Percentiles rank a stretch among this genome's conserved stretches.
Evolutionary conservation across 495 filamentous ascomycete species (phyloP).

Genomic region (Penicillium desertorum): DNA sequence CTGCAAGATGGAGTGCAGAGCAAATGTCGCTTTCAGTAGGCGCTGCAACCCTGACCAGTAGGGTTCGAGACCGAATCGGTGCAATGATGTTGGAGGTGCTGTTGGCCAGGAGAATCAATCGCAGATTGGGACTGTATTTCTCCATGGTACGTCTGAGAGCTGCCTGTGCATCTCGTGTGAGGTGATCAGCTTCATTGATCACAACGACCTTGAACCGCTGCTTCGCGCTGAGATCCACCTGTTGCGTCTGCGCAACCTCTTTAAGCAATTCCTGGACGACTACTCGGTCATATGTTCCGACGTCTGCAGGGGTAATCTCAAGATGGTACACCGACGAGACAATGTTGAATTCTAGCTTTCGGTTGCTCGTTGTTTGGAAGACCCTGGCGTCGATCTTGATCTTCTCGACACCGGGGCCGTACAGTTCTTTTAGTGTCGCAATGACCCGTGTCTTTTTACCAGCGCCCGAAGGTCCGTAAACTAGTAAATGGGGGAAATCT

Average conservation of each 20-base stretch:
- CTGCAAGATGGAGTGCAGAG: constrained; percentile 69
- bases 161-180: constrained; percentile 92
- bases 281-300: constrained; percentile 94
- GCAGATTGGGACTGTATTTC: constrained; percentile 94
- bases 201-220: constrained; percentile 98
- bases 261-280: constrained; percentile 95
- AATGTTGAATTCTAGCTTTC: constrained; percentile 98
- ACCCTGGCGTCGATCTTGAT: constrained; percentile 96
- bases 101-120: constrained; percentile 89
- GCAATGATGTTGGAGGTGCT: constrained; percentile 97
- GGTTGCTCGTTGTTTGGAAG: constrained; percentile 92
- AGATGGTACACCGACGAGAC: constrained; percentile 94
- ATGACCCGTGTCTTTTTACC: constrained; percentile 98
- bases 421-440: constrained; percentile 87
- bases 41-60: constrained; percentile 89
- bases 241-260: constrained; percentile 97
- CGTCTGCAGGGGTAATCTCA: constrained; percentile 96
- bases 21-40: constrained; percentile 84
- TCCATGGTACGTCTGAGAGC: constrained; percentile 96
- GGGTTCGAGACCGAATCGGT: constrained; percentile 83
- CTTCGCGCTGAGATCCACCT: constrained; percentile 84
- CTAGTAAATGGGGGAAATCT: constrained; percentile 94
- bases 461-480: constrained; percentile 94
- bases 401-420: constrained; percentile 89
- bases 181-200: constrained; percentile 97